Evolutionary conservation across 2,329 filamentous ascomycete species (phyloP).

Genomic region (Pseudogymnoascus sp.): DNA sequence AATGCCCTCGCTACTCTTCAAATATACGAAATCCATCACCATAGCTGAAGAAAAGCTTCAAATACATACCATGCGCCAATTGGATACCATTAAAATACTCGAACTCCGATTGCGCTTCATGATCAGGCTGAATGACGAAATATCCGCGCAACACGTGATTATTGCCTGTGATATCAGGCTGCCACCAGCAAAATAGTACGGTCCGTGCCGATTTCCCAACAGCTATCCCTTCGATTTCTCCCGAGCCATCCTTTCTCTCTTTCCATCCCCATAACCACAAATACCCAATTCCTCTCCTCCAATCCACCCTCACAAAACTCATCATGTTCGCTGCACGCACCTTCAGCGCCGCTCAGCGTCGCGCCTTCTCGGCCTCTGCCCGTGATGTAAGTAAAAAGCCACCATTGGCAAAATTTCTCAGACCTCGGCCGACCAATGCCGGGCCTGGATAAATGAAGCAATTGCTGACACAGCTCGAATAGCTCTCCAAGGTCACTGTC

Average conservation of each 20-base stretch:
- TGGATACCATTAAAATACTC: neutral
- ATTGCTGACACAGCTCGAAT: conserved; percentile 13
- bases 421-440: conserved; percentile 7
- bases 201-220: conserved; percentile 9
- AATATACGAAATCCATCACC: neutral
- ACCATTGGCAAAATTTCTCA: conserved; percentile 13
- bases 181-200: conserved; percentile 1
- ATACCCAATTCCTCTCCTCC: conserved; percentile 14
- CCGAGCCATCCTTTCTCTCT: conserved; percentile 10
- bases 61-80: neutral
- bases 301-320: conserved; percentile 15
- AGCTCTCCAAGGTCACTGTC: conserved; percentile 97
- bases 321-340: conserved; percentile 67
- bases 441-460: conserved; percentile 5
- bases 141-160: neutral
- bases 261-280: conserved; percentile 11
- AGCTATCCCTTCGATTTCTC: conserved; percentile 6
- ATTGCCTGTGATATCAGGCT: neutral
- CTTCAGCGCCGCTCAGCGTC: conserved; percentile 55
- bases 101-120: conserved; percentile 3
- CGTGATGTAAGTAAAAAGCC: conserved; percentile 52
- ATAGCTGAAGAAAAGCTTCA: neutral
- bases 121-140: conserved; percentile 7
- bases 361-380: conserved; percentile 74
- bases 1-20: neutral